Evolutionary conservation across 1,284 basidiomycete genomes (phyloP).

Genomic region (Microbotryum intermedium): DNA sequence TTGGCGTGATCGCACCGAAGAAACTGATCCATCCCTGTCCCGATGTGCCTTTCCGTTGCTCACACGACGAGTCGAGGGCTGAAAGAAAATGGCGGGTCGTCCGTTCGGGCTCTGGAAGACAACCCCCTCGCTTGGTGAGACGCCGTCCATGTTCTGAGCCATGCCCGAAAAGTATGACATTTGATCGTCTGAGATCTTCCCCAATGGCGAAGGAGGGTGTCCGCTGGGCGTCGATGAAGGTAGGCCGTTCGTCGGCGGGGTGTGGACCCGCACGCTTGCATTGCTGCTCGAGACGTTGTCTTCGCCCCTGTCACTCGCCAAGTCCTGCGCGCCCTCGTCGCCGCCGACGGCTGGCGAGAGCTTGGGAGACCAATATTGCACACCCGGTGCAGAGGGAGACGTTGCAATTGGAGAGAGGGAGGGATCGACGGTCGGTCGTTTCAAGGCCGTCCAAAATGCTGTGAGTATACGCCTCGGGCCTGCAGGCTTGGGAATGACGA

Average conservation of each 20-base stretch:
- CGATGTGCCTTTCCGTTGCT: too few species aligned
- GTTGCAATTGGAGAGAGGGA: constrained; percentile 88
- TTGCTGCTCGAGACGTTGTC: background rate
- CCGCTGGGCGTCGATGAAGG: constrained; percentile 5
- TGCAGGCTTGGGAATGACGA: constrained; percentile 90
- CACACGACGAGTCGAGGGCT: constrained; percentile 46
- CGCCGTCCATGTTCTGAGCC: constrained; percentile 54
- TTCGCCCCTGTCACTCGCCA: constrained; percentile 9
- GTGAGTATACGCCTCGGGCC: constrained; percentile 84
- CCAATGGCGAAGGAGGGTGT: constrained; percentile 27
- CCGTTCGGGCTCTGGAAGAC: constrained; percentile 89
- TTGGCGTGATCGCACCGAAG: too few species aligned
- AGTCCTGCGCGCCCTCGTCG: background rate
- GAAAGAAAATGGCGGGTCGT: constrained; percentile 87
- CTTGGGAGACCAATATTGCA: constrained; percentile 32
- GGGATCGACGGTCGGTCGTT: constrained; percentile 74
- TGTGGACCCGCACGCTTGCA: background rate
- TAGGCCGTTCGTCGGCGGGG: constrained; percentile 1
- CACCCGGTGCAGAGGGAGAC: constrained; percentile 50
- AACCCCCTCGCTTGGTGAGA: constrained; percentile 67
- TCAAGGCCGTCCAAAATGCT: constrained; percentile 74
- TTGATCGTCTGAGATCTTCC: constrained; percentile 20
- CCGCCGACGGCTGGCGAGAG: constrained; percentile 48
- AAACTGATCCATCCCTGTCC: too few species aligned
- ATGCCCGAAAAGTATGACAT: constrained; percentile 65